Conservation (phyloP, 139 green algal species). For the Chlamydomonas eustigma region DNA sequence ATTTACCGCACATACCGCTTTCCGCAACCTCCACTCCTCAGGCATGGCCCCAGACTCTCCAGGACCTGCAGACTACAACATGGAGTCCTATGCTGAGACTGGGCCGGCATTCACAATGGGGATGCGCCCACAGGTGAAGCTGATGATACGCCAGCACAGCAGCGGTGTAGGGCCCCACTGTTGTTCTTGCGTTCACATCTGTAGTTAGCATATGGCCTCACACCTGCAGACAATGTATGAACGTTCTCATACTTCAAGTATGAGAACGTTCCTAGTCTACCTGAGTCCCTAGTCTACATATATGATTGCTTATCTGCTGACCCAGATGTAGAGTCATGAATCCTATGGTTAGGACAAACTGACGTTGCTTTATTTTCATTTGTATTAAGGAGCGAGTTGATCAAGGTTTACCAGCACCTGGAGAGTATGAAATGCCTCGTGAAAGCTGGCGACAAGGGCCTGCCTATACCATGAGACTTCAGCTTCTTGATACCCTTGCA, state of each 20-base stretch:
- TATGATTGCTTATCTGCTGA: too few relatives aligned
- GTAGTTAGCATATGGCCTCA: too few relatives aligned
- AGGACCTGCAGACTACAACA: conserved; percentile 23
- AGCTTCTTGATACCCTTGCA: not conserved
- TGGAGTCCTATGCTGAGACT: not conserved
- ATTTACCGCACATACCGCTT: too few relatives aligned
- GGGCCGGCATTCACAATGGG: conserved; percentile 37
- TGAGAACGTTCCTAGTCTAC: too few relatives aligned
- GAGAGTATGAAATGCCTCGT: conserved; percentile 16
- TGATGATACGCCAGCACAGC: too few relatives aligned
- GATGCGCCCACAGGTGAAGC: conserved; percentile 2
- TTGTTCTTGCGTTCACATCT: not conserved
- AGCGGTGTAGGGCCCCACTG: not conserved
- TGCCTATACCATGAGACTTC: conserved; percentile 19
- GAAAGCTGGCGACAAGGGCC: conserved; percentile 4
- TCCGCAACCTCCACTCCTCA: conserved; percentile 2
- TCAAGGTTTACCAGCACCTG: conserved; percentile 21
- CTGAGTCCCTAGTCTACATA: too few relatives aligned
- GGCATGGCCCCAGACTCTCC: conserved; percentile 18
- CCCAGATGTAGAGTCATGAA: too few relatives aligned
- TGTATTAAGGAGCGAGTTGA: not conserved
- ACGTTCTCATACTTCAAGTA: too few relatives aligned
- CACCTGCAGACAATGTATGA: too few relatives aligned
- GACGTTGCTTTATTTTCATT: not conserved
- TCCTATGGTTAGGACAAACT: too few relatives aligned